A percentile compares a stretch with the other conserved stretches of the same genome.
Evolutionary conservation across 306 rosid genomes (phyloP).

Genomic region (Sesbania bispinosa): DNA sequence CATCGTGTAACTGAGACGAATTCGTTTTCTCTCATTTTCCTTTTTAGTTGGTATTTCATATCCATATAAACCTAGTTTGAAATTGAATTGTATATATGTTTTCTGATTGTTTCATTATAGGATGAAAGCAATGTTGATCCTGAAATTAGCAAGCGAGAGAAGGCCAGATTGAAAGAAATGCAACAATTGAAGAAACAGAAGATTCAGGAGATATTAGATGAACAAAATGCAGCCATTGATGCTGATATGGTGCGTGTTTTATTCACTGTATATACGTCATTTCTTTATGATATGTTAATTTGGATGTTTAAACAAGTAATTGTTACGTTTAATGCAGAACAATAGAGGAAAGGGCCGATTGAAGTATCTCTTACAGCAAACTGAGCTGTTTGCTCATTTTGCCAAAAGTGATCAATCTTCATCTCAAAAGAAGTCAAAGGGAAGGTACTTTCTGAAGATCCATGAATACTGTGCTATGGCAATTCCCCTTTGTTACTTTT

Average conservation of each 20-base stretch:
- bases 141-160: conserved; percentile 79
- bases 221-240: too few relatives aligned
- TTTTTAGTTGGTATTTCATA: background rate
- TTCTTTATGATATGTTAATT: background rate
- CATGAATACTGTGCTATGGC: background rate
- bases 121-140: conserved; percentile 43
- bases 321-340: conserved; percentile 46
- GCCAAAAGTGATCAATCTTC: conserved; percentile 84
- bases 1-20: background rate
- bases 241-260: conserved; percentile 72
- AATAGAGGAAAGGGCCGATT: conserved; percentile 83
- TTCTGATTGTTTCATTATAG: conserved; percentile 7
- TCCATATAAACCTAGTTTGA: background rate
- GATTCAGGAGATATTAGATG: too few relatives aligned
- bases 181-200: too few relatives aligned
- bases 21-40: background rate
- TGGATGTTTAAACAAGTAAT: background rate
- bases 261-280: background rate
- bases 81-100: background rate
- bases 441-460: conserved; percentile 52
- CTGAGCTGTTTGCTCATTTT: conserved; percentile 98
- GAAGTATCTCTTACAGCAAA: conserved; percentile 93
- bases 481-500: background rate
- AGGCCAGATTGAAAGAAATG: conserved; percentile 75
- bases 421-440: conserved; percentile 71